Conservation (phyloP, 331 rosid species). For the Acacia concinna region DNA sequence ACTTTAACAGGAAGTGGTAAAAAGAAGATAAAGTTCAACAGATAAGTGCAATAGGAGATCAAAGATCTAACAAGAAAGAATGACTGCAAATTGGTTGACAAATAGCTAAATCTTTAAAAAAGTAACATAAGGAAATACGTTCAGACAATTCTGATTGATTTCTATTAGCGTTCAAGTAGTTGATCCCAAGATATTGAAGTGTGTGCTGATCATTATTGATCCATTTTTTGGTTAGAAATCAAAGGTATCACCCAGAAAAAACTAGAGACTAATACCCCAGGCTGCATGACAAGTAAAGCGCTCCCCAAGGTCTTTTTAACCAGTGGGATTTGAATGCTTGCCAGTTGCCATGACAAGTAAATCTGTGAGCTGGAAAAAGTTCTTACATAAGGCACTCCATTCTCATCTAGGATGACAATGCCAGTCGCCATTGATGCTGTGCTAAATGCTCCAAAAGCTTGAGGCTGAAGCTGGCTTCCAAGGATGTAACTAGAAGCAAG, state of each 20-base stretch:
- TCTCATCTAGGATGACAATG: conserved; percentile 66
- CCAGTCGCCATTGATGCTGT: conserved; percentile 69
- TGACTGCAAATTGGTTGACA: background rate
- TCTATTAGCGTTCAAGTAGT: background rate
- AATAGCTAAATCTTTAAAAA: background rate
- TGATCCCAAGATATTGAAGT: conserved; percentile 2
- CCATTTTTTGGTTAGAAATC: background rate
- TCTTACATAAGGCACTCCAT: conserved; percentile 69
- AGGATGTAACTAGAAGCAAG: conserved; percentile 65
- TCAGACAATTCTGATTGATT: conserved; percentile 12
- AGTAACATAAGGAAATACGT: conserved; percentile 1
- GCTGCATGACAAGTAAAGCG: background rate
- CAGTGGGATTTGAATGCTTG: too few relatives aligned
- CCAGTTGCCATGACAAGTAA: too few relatives aligned
- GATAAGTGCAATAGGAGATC: background rate
- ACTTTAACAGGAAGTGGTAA: background rate
- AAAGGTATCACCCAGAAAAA: too few relatives aligned
- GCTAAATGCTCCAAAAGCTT: conserved; percentile 87
- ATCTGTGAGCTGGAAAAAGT: background rate
- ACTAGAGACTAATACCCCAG: background rate
- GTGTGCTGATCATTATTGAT: background rate
- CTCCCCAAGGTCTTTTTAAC: background rate
- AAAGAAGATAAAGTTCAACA: conserved; percentile 14
- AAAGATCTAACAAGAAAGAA: conserved; percentile 2
- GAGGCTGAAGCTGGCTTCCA: conserved; percentile 74